Base-by-base conservation (phyloP, 1,284 basidiomycete species). In the Moniliophthora roreri region DNA sequence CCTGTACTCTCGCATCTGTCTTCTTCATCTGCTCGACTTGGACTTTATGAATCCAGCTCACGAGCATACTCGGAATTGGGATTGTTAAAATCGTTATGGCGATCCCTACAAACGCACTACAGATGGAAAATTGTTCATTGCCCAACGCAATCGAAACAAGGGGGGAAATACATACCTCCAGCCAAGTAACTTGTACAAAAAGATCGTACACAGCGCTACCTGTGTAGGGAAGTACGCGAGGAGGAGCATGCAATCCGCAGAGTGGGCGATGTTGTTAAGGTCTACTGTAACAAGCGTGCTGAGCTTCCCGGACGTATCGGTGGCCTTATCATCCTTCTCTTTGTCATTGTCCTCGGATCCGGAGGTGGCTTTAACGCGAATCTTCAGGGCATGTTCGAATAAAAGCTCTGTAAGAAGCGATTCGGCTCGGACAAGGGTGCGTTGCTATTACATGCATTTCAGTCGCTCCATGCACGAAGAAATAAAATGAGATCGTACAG, bases 61-160 rank as follows among this genome's bases (percentile, higher is more conserved):
- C 69, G 21, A 77, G 63, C 42, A 68, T 73, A 28, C 70, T 77
- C 7, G 81, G 80, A 1, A 87, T 54, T 0, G 85, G 86, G 40
- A 85, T 72, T 28, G 78, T 58, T 2, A 71, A 13, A 13, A 82
- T 44, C 63, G 87, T 84, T 9, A 72, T 65, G 0, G 66, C 70
- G 59, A 89, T 72, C 3, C 85, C 81, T 34, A 82, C 72, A 42
- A 85, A 74, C 0, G 78, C 68, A 54, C 73, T 75, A 24, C 20
- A 24, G 15, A 28, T 2, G 15, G 7, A 21, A 15, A n/a, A 9
- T 4, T 21, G 20, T 11, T 15, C 35, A 8, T 3, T 38, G 3
- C 10, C 21, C 4, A n/a, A 11, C 47, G 16, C 3, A 6, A 21
- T 8, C 28, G n/a, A 48, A 36, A 18, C 18, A 10, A 3, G n/a